A percentile compares a stretch with the other conserved stretches of the same genome.
phyloP scores from a whole-genome alignment of 331 rosid species.

The Acacia pycnantha region DNA sequence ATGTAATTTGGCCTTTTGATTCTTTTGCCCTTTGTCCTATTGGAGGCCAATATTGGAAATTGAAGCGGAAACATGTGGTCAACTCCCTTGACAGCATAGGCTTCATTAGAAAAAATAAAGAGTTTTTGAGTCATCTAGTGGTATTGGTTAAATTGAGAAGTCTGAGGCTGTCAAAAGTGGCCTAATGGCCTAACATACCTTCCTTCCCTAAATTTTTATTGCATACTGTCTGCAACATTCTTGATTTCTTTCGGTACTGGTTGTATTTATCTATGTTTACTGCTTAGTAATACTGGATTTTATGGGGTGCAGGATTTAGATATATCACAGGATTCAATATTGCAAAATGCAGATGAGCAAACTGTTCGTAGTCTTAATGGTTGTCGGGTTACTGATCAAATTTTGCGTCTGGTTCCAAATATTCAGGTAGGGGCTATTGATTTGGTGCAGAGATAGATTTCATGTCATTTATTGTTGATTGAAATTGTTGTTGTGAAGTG shows the following conservation, averaged over 20 bases:
- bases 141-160: background rate
- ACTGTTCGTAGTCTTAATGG: slow-evolving; percentile 98
- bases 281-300: slow-evolving; percentile 16
- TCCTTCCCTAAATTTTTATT: background rate
- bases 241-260: background rate
- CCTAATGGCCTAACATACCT: background rate
- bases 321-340: slow-evolving; percentile 85
- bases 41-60: slow-evolving; percentile 56
- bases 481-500: slow-evolving; percentile 31
- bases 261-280: slow-evolving; percentile 18
- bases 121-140: background rate
- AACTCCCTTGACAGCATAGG: background rate
- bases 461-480: slow-evolving; percentile 24
- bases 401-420: slow-evolving; percentile 90
- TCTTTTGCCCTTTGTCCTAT: slow-evolving; percentile 62
- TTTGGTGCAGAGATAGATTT: background rate
- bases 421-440: slow-evolving; percentile 66
- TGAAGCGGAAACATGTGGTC: slow-evolving; percentile 53
- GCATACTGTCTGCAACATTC: background rate
- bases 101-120: background rate
- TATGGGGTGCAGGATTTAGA: slow-evolving; percentile 76
- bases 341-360: slow-evolving; percentile 90
- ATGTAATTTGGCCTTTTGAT: slow-evolving; percentile 63
- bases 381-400: slow-evolving; percentile 92
- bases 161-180: background rate